Percentiles rank a stretch among this genome's conserved stretches.
Evolutionary conservation across 2,329 filamentous ascomycete species (phyloP).

Genomic region (Aspergillus udagawae): DNA sequence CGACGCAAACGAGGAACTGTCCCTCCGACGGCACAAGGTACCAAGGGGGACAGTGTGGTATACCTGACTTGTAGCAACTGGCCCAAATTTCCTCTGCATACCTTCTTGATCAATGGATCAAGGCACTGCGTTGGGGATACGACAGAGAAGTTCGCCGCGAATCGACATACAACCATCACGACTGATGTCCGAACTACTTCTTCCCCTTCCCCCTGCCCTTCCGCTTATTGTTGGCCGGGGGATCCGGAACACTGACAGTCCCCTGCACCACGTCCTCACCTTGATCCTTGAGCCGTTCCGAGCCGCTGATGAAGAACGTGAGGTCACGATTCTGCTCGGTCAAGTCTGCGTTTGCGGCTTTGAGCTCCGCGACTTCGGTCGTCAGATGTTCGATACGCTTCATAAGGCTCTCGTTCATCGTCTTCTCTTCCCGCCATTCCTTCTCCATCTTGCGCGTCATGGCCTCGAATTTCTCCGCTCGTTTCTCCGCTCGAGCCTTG

Average conservation of each 20-base stretch:
- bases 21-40: background rate
- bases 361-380: slow-evolving; percentile 55
- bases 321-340: slow-evolving; percentile 84
- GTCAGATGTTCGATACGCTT: slow-evolving; percentile 67
- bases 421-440: slow-evolving; percentile 80
- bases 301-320: slow-evolving; percentile 79
- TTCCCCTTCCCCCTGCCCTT: slow-evolving; percentile 32
- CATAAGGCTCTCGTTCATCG: slow-evolving; percentile 75
- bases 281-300: slow-evolving; percentile 70
- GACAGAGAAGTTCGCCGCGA: background rate
- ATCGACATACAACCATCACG: background rate
- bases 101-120: background rate
- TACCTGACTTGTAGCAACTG: background rate
- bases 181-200: slow-evolving; percentile 1
- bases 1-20: background rate
- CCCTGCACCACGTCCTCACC: slow-evolving; percentile 73
- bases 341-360: slow-evolving; percentile 64
- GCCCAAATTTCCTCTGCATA: background rate
- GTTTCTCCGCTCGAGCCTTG: slow-evolving; percentile 62
- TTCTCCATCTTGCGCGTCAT: slow-evolving; percentile 72
- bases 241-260: slow-evolving; percentile 62
- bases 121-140: background rate
- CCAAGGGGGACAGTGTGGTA: background rate
- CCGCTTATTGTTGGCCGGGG: slow-evolving; percentile 45
- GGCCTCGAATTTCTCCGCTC: slow-evolving; percentile 67